Conservation (phyloP, 2,329 filamentous ascomycete species). For the Hypoxylon sp. region DNA sequence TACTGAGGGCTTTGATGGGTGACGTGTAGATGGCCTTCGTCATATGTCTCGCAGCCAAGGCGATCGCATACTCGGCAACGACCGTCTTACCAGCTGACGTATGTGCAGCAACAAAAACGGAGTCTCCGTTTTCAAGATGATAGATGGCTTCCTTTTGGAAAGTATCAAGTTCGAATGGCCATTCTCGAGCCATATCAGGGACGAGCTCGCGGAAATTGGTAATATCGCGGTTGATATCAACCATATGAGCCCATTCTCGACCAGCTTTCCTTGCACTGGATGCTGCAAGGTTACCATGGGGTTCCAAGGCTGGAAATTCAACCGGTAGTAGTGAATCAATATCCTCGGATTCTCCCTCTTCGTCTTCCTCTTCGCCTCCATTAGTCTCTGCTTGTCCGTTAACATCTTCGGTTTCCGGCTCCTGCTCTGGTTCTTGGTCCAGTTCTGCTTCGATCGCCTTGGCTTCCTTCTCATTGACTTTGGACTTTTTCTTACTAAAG, state of each 20-base stretch:
- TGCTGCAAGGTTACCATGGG: constrained; percentile 81
- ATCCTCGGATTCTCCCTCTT: constrained; percentile 68
- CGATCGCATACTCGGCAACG: constrained; percentile 97
- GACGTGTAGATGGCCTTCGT: constrained; percentile 99
- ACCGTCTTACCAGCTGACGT: constrained; percentile 99
- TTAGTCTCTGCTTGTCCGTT: constrained; percentile 50
- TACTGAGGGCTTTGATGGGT: constrained; percentile 97
- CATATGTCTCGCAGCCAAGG: constrained; percentile 97
- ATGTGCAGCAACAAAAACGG: constrained; percentile 97
- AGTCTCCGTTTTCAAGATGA: constrained; percentile 95
- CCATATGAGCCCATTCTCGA: constrained; percentile 97
- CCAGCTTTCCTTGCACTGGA: constrained; percentile 81
- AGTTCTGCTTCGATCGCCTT: constrained; percentile 71
- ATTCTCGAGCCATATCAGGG: constrained; percentile 94
- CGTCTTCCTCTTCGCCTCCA: constrained; percentile 54
- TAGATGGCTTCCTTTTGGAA: constrained; percentile 99
- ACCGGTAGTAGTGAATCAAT: constrained; percentile 91
- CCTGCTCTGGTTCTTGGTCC: constrained; percentile 62
- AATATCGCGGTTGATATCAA: constrained; percentile 93
- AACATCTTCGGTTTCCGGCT: constrained; percentile 53
- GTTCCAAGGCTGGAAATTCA: constrained; percentile 92
- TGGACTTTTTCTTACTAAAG: constrained; percentile 72
- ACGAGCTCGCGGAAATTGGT: constrained; percentile 95
- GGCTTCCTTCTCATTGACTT: constrained; percentile 72
- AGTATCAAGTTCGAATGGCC: constrained; percentile 97